Evolutionary conservation across 2,329 filamentous ascomycete genomes (phyloP).

Genomic region (Aspergillus brunneoviolaceus): DNA sequence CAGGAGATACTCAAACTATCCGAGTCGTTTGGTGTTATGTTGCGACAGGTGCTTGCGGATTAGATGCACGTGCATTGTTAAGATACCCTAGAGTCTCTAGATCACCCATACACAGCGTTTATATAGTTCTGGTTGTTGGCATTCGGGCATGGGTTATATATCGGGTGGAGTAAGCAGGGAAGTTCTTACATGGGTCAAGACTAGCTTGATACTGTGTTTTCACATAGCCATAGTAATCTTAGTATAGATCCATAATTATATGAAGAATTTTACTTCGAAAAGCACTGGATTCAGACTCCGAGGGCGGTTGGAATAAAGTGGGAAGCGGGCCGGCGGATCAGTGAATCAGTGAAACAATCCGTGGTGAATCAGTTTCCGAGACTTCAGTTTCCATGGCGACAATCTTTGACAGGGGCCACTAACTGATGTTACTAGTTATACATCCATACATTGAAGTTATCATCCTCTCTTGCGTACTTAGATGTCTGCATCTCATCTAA

Average conservation of each 20-base stretch:
- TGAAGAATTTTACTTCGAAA: too few relatives aligned
- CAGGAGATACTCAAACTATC: slow-evolving; percentile 75
- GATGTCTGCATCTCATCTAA: too few relatives aligned
- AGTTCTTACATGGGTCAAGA: slow-evolving; percentile 6
- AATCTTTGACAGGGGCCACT: neutral
- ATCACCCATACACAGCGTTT: slow-evolving; percentile 5
- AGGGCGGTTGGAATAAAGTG: neutral
- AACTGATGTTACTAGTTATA: too few relatives aligned
- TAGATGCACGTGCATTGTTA: slow-evolving; percentile 39
- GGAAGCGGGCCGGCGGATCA: neutral
- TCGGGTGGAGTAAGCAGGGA: slow-evolving; percentile 10
- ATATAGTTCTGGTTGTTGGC: slow-evolving; percentile 2
- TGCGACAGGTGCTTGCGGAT: slow-evolving; percentile 76
- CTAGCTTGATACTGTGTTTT: neutral
- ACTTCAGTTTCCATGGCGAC: slow-evolving; percentile 26
- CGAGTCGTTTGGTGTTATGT: slow-evolving; percentile 77
- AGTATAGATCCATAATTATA: too few relatives aligned
- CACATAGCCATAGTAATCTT: too few relatives aligned
- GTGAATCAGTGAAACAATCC: too few relatives aligned
- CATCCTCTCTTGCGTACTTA: too few relatives aligned
- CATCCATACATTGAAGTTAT: too few relatives aligned
- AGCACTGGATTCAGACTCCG: too few relatives aligned
- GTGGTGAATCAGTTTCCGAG: neutral
- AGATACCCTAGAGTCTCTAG: slow-evolving; percentile 20
- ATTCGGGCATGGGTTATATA: neutral